Base-by-base conservation (phyloP, 2,329 filamentous ascomycete species). In the Pseudogymnoascus sp. region DNA sequence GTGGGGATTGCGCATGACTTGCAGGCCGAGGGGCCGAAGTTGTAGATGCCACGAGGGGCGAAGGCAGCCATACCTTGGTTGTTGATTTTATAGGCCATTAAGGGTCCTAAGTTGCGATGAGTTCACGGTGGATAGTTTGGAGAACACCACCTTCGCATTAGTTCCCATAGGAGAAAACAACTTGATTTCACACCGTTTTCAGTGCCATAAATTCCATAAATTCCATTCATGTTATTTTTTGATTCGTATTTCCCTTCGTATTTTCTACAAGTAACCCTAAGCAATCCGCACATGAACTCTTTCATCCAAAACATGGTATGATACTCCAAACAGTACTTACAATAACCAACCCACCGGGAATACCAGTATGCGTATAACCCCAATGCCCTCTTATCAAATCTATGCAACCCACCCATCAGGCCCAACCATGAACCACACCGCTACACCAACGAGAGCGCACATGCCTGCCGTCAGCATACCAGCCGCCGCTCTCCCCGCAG, bases 401-500 rank as follows among this genome's bases (percentile, higher is more conserved):
- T 60, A 60, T 23, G 35, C 59, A 23, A 40, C 35, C 59, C 59
- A 60, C 33, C 59, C 59, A 60, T 60, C 59, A 40, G 59, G 7
- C 16, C 59, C 59, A 25, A 60, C 35, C 59, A 60, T 60, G 14
- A 60, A 60, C 59, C 59, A 60, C 14, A 60, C 61, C 18, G 67
- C 2, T 2, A 66, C 47, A 4, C 62, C 60, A 7, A 63, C 25
- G 66, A 64, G 8, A 1, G 68, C 44, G 7, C 65, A 64, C 50
- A 75, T 63, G 6, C 75, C 5, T 5, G 73, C 71, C 11, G 77
- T 78, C 60, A 78, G 44, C 59, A 79, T 74, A 1, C 73, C 72
- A 5, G 76, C 77, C 0, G 76, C 77, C 4, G 73, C 75, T 62
- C 70, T 73, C 62, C 76, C 76, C 5, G 61, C 74, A n/a, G 71